phyloP scores from a whole-genome alignment of 2,329 filamentous ascomycete species.

The Colletotrichum acutatum region DNA sequence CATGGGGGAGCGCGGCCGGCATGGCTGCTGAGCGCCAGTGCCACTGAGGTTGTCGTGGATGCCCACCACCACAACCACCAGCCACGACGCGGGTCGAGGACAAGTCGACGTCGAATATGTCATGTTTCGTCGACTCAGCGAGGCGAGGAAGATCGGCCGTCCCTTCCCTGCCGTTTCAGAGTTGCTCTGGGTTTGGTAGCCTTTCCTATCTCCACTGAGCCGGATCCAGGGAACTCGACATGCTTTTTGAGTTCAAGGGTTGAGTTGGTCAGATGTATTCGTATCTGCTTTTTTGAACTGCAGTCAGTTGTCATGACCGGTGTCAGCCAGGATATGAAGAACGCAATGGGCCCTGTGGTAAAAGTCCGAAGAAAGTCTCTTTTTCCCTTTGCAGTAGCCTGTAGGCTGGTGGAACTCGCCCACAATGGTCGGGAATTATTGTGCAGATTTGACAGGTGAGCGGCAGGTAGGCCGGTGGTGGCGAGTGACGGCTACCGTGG shows the following conservation, averaged over 20 bases:
- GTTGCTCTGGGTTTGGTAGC: constrained; percentile 23
- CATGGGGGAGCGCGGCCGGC: constrained; percentile 16
- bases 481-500: constrained; percentile 8
- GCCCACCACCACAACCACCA: constrained; percentile 1
- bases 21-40: constrained; percentile 1
- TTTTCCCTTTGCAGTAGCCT: constrained; percentile 11
- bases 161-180: constrained; percentile 34
- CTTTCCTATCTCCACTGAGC: constrained; percentile 12
- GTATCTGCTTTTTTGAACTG: neutral
- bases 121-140: constrained; percentile 35
- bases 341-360: neutral
- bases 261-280: neutral
- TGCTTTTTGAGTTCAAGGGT: neutral
- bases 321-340: neutral
- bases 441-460: constrained; percentile 33
- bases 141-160: constrained; percentile 32
- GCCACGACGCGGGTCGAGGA: constrained; percentile 9
- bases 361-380: constrained; percentile 10
- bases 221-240: constrained; percentile 26
- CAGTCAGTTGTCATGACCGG: constrained; percentile 9
- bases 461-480: constrained; percentile 12
- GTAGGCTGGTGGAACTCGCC: constrained; percentile 19
- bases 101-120: constrained; percentile 31
- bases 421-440: constrained; percentile 28
- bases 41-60: constrained; percentile 19